Evolutionary conservation across 2,329 filamentous ascomycete genomes (phyloP).

Genomic region (Tolypocladium tundrense): DNA sequence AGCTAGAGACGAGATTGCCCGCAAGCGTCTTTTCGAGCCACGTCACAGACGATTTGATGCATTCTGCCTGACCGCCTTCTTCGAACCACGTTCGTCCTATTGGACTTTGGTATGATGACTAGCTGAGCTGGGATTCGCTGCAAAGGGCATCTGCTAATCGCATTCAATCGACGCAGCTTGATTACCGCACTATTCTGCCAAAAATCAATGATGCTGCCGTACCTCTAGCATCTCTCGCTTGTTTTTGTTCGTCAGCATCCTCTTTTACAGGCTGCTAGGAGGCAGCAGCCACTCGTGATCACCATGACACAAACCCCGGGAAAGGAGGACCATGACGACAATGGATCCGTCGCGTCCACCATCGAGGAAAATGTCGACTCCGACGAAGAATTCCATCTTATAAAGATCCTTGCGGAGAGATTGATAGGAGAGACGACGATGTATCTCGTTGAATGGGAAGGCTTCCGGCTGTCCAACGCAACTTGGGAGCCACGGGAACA

Average conservation of each 20-base stretch:
- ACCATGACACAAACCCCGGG: background rate
- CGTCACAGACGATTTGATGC: no score
- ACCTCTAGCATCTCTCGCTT: background rate
- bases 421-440: conserved; percentile 11
- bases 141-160: background rate
- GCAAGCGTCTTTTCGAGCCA: background rate
- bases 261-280: background rate
- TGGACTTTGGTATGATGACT: background rate
- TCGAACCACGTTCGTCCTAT: background rate
- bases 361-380: conserved; percentile 21
- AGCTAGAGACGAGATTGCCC: no score
- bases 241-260: background rate
- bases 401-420: conserved; percentile 39
- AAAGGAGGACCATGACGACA: conserved; percentile 10
- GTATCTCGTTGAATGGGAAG: conserved; percentile 28
- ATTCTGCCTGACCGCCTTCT: background rate
- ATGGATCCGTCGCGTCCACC: conserved; percentile 22
- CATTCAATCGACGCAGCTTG: background rate
- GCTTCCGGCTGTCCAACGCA: conserved; percentile 21
- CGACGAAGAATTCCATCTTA: conserved; percentile 38
- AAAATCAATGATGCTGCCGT: background rate
- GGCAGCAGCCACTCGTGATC: background rate
- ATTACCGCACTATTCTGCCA: background rate
- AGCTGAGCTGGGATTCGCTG: background rate
- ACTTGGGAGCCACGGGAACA: conserved; percentile 41